A percentile compares a stretch with the other conserved stretches of the same genome.
Evolutionary conservation across 2,329 filamentous ascomycete species (phyloP).

Genomic region (Apiospora hydei): DNA sequence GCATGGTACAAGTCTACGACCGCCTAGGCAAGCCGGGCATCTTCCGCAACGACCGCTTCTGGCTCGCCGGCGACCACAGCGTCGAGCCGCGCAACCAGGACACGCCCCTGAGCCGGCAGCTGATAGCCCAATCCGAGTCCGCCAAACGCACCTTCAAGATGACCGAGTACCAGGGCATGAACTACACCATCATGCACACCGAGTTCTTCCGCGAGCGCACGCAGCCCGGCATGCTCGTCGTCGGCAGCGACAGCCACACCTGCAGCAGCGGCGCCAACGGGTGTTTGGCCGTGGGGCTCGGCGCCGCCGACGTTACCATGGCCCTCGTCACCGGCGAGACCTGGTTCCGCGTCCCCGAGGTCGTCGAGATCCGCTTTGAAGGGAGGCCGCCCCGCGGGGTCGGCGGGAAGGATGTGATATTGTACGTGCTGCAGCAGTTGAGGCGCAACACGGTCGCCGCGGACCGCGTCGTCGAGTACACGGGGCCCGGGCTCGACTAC

Average conservation of each 20-base stretch:
- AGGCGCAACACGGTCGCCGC: slow-evolving; percentile 55
- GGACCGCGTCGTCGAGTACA: slow-evolving; percentile 53
- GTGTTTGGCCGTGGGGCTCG: slow-evolving; percentile 52
- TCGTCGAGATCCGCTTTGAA: slow-evolving; percentile 48
- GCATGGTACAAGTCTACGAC: slow-evolving; percentile 51
- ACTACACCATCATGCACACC: slow-evolving; percentile 54
- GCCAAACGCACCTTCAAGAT: slow-evolving; percentile 50
- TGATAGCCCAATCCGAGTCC: slow-evolving; percentile 47
- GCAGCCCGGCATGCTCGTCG: slow-evolving; percentile 51
- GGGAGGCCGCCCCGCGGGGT: slow-evolving; percentile 45
- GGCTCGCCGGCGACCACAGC: slow-evolving; percentile 57
- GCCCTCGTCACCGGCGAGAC: slow-evolving; percentile 53
- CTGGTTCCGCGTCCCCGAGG: slow-evolving; percentile 55
- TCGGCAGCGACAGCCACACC: slow-evolving; percentile 55
- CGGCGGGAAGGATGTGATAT: slow-evolving; percentile 54
- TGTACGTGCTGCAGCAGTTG: slow-evolving; percentile 50
- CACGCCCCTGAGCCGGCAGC: slow-evolving; percentile 42
- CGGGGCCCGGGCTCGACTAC: slow-evolving; percentile 47
- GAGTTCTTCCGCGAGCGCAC: slow-evolving; percentile 53
- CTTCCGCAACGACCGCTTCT: slow-evolving; percentile 58
- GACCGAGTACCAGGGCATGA: slow-evolving; percentile 44
- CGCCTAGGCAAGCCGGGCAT: slow-evolving; percentile 49
- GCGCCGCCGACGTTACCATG: slow-evolving; percentile 53
- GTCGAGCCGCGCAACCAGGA: slow-evolving; percentile 53
- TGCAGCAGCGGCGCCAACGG: slow-evolving; percentile 52